Percentiles rank a stretch among this genome's conserved stretches.
These are phyloP conservation scores for Cokeromyces recurvatus DNA, from an alignment of 371 early-diverging fungal genomes.

Conservation along the genomic window DNA sequence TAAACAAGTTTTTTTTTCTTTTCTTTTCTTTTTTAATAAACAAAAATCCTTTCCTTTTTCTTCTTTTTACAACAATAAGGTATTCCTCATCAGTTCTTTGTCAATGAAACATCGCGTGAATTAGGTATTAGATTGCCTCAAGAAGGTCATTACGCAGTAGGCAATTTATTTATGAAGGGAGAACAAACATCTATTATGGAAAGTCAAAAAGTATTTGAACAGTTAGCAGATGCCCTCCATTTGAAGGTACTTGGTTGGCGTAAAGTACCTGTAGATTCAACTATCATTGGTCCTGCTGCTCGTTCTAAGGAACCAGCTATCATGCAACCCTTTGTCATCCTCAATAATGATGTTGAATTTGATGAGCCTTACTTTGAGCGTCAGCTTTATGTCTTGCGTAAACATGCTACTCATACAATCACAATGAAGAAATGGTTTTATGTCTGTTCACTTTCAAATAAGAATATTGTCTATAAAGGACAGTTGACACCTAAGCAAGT, in stretches of 20 bases:
- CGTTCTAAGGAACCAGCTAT: constrained; percentile 90
- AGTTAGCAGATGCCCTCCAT: constrained; percentile 61
- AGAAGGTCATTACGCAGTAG: constrained; percentile 87
- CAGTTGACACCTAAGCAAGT: constrained; percentile 93
- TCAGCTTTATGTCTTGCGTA: constrained; percentile 85
- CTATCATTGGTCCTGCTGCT: constrained; percentile 87
- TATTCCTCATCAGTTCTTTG: constrained; percentile 88
- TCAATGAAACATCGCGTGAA: constrained; percentile 52
- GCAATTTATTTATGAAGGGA: constrained; percentile 84
- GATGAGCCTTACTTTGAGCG: constrained; percentile 78
- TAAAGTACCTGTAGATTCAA: constrained; percentile 76
- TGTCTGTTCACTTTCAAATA: constrained; percentile 88
- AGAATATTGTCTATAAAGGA: constrained; percentile 95
- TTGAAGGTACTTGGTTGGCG: constrained; percentile 90
- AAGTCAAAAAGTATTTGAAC: constrained; percentile 73
- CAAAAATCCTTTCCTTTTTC: too few species aligned
- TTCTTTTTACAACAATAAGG: too few species aligned
- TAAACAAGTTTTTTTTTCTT: too few species aligned
- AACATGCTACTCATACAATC: constrained; percentile 80
- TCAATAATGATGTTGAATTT: constrained; percentile 37
- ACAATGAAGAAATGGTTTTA: constrained; percentile 89
- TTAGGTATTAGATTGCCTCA: constrained; percentile 65
- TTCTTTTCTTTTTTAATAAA: too few species aligned
- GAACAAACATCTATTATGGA: constrained; percentile 60
- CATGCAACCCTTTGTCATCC: constrained; percentile 86